phyloP scores from a whole-genome alignment of 116 monocot genomes.

The Iris pallida region DNA sequence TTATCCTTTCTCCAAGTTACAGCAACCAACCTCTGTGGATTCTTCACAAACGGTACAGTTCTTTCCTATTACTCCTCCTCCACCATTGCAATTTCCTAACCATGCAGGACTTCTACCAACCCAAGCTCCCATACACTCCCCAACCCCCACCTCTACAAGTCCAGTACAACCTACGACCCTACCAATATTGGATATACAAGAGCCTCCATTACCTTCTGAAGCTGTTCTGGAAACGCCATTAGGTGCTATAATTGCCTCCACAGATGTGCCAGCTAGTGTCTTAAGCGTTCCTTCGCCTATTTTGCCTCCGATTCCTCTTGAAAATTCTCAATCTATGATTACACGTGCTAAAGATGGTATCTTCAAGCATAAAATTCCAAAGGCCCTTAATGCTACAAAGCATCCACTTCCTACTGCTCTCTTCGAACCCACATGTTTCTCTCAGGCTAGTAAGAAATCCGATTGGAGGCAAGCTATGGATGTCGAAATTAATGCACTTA shows the following conservation, averaged over 20 bases:
- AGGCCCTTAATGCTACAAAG: background rate
- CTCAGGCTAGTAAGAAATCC: background rate
- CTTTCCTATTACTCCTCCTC: too few relatives aligned
- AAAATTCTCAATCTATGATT: background rate
- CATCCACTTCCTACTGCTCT: background rate
- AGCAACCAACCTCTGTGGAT: background rate
- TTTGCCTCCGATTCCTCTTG: background rate
- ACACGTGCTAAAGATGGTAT: background rate
- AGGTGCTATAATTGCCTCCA: background rate
- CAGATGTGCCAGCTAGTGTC: background rate
- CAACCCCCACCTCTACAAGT: too few relatives aligned
- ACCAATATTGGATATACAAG: background rate
- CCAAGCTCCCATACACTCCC: too few relatives aligned
- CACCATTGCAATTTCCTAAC: too few relatives aligned
- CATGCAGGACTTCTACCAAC: too few relatives aligned
- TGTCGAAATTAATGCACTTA: background rate
- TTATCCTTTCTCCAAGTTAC: background rate
- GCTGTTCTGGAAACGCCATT: background rate
- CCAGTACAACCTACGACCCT: too few relatives aligned
- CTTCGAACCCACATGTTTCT: background rate
- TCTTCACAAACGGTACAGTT: too few relatives aligned
- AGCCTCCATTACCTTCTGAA: background rate
- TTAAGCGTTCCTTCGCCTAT: background rate
- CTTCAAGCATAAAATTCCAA: background rate
- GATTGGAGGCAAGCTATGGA: background rate